These are phyloP conservation scores for Globisporangium sylvaticum DNA, from an alignment of 352 stramenopile genomes.

Conservation along the genomic window DNA sequence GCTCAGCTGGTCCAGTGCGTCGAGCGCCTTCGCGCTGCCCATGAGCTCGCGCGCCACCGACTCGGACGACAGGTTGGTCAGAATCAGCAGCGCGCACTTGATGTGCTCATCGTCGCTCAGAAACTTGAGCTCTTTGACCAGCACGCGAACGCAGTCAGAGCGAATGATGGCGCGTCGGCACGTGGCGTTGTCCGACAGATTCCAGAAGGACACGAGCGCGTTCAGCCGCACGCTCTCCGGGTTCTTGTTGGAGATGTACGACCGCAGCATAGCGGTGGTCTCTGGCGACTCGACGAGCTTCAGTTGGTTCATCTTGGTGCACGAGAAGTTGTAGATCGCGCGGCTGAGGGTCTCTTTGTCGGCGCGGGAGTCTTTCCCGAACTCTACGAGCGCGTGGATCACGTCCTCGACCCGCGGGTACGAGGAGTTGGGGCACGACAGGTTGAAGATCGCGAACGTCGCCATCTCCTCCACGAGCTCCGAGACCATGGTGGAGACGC, in stretches of 20 bases:
- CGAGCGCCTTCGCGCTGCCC: slow-evolving; percentile 28
- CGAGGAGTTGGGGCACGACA: slow-evolving; percentile 59
- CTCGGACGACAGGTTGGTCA: slow-evolving; percentile 29
- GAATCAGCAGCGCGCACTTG: slow-evolving; percentile 33
- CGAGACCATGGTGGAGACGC: slow-evolving; percentile 44
- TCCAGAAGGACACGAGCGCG: slow-evolving; percentile 26
- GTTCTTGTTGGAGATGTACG: slow-evolving; percentile 25
- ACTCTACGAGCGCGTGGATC: slow-evolving; percentile 52
- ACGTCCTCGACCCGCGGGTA: slow-evolving; percentile 69
- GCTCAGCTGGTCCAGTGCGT: slow-evolving; percentile 34
- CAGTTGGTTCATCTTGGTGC: slow-evolving; percentile 51
- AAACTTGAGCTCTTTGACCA: slow-evolving; percentile 42
- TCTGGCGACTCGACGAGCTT: slow-evolving; percentile 62
- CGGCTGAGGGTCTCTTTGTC: slow-evolving; percentile 48
- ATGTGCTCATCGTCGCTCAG: slow-evolving; percentile 30
- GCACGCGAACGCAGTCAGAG: slow-evolving; percentile 36
- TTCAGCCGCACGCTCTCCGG: slow-evolving; percentile 35
- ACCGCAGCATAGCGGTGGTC: slow-evolving; percentile 30
- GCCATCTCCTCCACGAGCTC: slow-evolving; percentile 34
- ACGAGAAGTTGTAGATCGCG: slow-evolving; percentile 67
- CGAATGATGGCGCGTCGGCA: slow-evolving; percentile 47
- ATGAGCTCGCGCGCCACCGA: slow-evolving; percentile 35
- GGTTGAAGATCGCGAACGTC: slow-evolving; percentile 60
- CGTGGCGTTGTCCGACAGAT: slow-evolving; percentile 44
- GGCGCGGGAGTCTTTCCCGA: slow-evolving; percentile 30